Evolutionary conservation across 2,329 filamentous ascomycete species (phyloP), one percentile per base, ranked within the genome.

Genomic region (Nothomitra cinnamomea): DNA sequence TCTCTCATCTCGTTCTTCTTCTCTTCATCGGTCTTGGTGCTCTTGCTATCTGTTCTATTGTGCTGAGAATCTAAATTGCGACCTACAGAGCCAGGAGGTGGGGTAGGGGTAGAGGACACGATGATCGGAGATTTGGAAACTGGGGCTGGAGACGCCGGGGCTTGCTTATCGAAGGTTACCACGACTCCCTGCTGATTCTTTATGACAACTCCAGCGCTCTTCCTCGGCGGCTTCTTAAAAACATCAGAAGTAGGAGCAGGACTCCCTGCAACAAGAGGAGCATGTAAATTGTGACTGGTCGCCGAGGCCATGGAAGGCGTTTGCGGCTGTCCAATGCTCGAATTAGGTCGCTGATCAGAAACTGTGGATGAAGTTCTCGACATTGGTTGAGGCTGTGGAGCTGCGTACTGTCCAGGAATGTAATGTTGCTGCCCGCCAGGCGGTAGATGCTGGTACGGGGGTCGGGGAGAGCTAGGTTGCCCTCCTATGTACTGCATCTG

Each of bases 281-380:
- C 70, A 68, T 64, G 79, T 59, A 75, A 71, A 55, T 65, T 55
- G 59, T 67, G 64, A 25, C 67, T 68, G 25, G 72, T 64, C 48
- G 71, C 69, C 15, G 75, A 71, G 41, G 85, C 74, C 19, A 69
- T 64, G 17, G 70, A 62, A 12, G 70, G 66, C 51, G 68, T 66
- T 47, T 69, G 70, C 64, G 80, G 66, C 72, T 85, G 76, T 47
- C 76, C 75, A 32, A 80, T 67, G 60, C 76, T 79, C 41, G 79
- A 80, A 8, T 78, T 57, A 78, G 72, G 68, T 86, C 85, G 24
- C 82, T 75, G 38, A 76, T 76, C 61, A 68, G 85, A 85, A 54
- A 84, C 76, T 66, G 92, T 85, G 1, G 87, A 94, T 1, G 84
- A 79, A 56, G 80, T 88, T 60, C 89, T 83, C 1, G 89, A 92